Evolutionary conservation across 495 filamentous ascomycete species (phyloP), one percentile per base, ranked within the genome.

Genomic region (Hyaloscypha hepaticicola): DNA sequence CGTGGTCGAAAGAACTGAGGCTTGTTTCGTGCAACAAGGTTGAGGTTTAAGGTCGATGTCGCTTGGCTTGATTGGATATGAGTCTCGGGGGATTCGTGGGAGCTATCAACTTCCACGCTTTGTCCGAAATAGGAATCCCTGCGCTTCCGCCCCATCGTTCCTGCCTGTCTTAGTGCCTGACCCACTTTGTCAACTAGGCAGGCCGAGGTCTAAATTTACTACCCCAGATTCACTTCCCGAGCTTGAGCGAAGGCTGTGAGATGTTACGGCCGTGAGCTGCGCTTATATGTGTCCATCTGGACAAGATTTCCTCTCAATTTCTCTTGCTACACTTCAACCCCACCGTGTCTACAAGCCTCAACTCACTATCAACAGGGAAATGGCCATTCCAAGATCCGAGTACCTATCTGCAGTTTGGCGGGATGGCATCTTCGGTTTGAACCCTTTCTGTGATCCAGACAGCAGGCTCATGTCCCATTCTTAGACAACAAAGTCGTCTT

Each of bases 401-500:
- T 96, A 92, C 68, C 72, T 97, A 56, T 94, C 90, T 75, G 78
- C 85, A 55, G 82, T 87, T 66, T 97, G 93, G 93, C 88, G 84
- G 64, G 88, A 93, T 79, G 90, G 88, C 63, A 86, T 96, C 58
- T 97, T 96, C 71, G 82, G 91, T 94, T 63, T 26, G 45, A 51
- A 38, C 4, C n/a, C 38, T 45, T 11, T 45, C 38, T 45, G 4
- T 45, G 14, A 45, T 16, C 38, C 4, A 11, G 19, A 19, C 12
- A 14, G 16, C 16, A 16, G 19, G 38, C 38, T 45, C 19, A 45
- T 16, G 38, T 45, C 38, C 19, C 7, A 4, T 16, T 45, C 26
- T 11, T 72, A 93, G 90, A 85, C 62, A 88, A 91, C 72, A 95
- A 95, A 73, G 93, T 98, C 22, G 83, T 97, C 67, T 94, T 98